These are phyloP conservation scores for Lentinus tigrinus DNA, from an alignment of 768 basidiomycete genomes.

Conservation along the genomic window DNA sequence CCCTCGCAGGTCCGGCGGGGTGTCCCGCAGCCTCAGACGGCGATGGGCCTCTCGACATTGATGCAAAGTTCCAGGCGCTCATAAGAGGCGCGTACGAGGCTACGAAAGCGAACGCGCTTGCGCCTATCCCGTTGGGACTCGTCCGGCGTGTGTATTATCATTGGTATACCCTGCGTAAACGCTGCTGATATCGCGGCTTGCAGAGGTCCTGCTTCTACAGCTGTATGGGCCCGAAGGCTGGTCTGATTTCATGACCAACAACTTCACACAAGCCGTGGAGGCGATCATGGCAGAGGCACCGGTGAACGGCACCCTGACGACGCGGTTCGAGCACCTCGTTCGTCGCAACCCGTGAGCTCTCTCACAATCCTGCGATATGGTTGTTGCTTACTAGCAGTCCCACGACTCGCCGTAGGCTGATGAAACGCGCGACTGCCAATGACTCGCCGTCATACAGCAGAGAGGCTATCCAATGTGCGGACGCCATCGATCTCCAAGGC, in stretches of 20 bases:
- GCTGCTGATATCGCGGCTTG: background rate
- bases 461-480: background rate
- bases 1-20: slow-evolving; percentile 6
- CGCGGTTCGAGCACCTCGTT: background rate
- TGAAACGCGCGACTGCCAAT: background rate
- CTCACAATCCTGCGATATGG: background rate
- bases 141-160: background rate
- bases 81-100: background rate
- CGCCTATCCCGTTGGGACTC: background rate
- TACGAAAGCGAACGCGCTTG: background rate
- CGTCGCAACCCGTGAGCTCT: background rate
- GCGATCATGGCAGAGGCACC: background rate
- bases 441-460: background rate
- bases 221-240: background rate
- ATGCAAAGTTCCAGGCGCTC: background rate
- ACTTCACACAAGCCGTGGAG: background rate
- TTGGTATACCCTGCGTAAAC: background rate
- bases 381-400: background rate
- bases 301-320: background rate
- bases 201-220: background rate
- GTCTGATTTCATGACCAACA: background rate
- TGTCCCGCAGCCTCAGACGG: background rate
- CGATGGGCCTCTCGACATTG: background rate
- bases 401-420: background rate
- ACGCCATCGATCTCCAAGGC: background rate